Percentiles rank a stretch among this genome's conserved stretches.
phyloP scores from a whole-genome alignment of 768 basidiomycete species.

The Termitomyces eurrhizus region DNA sequence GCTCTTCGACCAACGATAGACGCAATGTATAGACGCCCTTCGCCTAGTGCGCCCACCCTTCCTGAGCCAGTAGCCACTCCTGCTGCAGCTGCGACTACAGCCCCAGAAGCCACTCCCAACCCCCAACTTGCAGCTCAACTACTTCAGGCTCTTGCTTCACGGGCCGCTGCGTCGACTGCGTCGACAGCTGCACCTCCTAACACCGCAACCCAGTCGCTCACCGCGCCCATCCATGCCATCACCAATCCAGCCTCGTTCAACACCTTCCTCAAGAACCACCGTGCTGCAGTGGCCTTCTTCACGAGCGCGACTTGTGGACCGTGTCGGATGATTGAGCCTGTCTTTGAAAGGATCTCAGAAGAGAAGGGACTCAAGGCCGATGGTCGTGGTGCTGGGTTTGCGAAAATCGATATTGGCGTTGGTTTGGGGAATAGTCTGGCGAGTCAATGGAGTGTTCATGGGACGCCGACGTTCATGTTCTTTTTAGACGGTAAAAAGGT shows the following conservation, averaged over 20 bases:
- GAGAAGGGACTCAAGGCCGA: constrained; percentile 44
- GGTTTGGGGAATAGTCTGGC: constrained; percentile 63
- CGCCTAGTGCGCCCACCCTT: constrained; percentile 35
- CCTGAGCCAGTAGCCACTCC: constrained; percentile 22
- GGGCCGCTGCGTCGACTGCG: constrained; percentile 28
- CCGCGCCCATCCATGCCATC: constrained; percentile 63
- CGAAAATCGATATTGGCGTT: constrained; percentile 78
- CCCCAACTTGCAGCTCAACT: constrained; percentile 50
- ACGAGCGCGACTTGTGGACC: constrained; percentile 74
- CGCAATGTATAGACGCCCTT: constrained; percentile 71
- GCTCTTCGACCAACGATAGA: constrained; percentile 90
- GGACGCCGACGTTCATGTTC: constrained; percentile 88
- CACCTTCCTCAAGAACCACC: constrained; percentile 58
- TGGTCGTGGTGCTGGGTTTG: constrained; percentile 63
- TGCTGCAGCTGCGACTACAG: constrained; percentile 9
- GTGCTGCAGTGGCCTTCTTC: constrained; percentile 78
- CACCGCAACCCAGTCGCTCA: constrained; percentile 44
- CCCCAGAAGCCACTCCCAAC: constrained; percentile 34
- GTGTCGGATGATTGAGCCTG: constrained; percentile 79
- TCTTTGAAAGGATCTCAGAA: constrained; percentile 74
- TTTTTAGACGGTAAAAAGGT: constrained; percentile 78
- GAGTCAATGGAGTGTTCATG: constrained; percentile 58
- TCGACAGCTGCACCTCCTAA: constrained; percentile 10
- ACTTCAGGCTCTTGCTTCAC: constrained; percentile 53
- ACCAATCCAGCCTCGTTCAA: constrained; percentile 76